These are phyloP conservation scores for Sclerotiophoma versabilis DNA, from an alignment of 2,329 filamentous ascomycete genomes.

Conservation along the genomic window DNA sequence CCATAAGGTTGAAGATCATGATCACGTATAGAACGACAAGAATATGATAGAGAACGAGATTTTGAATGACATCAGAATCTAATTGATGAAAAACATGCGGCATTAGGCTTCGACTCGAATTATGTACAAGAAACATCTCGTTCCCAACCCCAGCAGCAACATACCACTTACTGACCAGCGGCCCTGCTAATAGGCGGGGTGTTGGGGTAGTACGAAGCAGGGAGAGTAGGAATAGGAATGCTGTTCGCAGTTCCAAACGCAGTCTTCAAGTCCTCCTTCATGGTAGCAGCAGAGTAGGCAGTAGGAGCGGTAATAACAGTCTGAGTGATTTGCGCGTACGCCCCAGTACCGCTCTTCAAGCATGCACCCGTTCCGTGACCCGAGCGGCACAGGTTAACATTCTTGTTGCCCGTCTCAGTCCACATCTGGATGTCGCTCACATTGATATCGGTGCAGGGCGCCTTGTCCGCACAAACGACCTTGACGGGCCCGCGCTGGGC, in stretches of 20 bases:
- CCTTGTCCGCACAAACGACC: conserved; percentile 58
- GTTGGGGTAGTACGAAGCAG: conserved; percentile 51
- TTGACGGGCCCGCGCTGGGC: conserved; percentile 61
- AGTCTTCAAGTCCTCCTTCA: conserved; percentile 43
- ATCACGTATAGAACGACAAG: not conserved
- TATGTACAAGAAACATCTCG: not conserved
- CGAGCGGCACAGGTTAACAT: conserved; percentile 57
- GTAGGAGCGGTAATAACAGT: conserved; percentile 48
- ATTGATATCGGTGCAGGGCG: conserved; percentile 61
- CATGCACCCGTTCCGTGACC: conserved; percentile 60
- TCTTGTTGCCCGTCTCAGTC: conserved; percentile 55
- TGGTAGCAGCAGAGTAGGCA: conserved; percentile 49
- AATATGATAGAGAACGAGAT: not conserved
- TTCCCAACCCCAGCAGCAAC: too few relatives aligned
- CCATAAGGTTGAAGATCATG: not conserved
- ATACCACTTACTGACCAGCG: conserved; percentile 30
- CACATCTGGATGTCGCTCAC: conserved; percentile 62
- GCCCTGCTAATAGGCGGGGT: conserved; percentile 42
- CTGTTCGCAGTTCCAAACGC: conserved; percentile 41
- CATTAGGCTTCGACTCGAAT: not conserved
- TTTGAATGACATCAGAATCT: too few relatives aligned
- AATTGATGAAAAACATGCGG: too few relatives aligned
- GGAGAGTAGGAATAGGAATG: conserved; percentile 54
- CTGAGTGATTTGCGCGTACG: conserved; percentile 45
- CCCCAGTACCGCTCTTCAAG: conserved; percentile 45